phyloP scores from a whole-genome alignment of 306 rosid genomes.

The Trichosanthes truncata region DNA sequence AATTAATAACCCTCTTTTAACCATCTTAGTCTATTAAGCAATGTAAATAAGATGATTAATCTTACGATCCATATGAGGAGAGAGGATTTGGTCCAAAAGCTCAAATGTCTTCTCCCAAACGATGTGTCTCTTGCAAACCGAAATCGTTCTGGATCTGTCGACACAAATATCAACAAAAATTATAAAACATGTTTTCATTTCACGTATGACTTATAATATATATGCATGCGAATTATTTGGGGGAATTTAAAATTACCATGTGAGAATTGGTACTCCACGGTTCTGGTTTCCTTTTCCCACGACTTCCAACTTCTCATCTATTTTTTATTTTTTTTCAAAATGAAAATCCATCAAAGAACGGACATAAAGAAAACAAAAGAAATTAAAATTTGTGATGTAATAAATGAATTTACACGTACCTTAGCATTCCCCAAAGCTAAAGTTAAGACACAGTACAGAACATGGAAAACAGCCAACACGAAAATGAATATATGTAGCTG shows the following conservation, averaged over 20 bases:
- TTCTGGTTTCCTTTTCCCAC: slow-evolving; percentile 86
- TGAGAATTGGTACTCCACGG: slow-evolving; percentile 67
- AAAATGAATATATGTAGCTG: slow-evolving; percentile 84
- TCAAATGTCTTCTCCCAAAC: slow-evolving; percentile 85
- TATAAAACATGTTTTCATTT: neutral
- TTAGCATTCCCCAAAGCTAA: slow-evolving; percentile 60
- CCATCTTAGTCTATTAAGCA: neutral
- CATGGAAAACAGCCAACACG: slow-evolving; percentile 63
- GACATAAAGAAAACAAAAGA: neutral
- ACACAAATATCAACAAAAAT: neutral
- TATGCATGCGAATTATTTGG: neutral
- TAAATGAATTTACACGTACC: slow-evolving; percentile 20
- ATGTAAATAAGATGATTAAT: neutral
- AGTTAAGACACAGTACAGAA: slow-evolving; percentile 65
- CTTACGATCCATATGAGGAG: slow-evolving; percentile 81
- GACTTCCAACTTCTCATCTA: slow-evolving; percentile 89
- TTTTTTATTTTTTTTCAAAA: neutral
- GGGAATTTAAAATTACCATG: slow-evolving; percentile 40
- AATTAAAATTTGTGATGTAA: neutral
- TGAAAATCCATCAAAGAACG: neutral
- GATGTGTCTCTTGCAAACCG: slow-evolving; percentile 89
- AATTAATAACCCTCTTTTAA: neutral
- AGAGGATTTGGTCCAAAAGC: slow-evolving; percentile 67
- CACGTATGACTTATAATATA: neutral
- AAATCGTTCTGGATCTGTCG: slow-evolving; percentile 79